These are phyloP conservation scores for Microbotryum silenes-acaulis DNA, from an alignment of 1,284 basidiomycete species.

Conservation along the genomic window DNA sequence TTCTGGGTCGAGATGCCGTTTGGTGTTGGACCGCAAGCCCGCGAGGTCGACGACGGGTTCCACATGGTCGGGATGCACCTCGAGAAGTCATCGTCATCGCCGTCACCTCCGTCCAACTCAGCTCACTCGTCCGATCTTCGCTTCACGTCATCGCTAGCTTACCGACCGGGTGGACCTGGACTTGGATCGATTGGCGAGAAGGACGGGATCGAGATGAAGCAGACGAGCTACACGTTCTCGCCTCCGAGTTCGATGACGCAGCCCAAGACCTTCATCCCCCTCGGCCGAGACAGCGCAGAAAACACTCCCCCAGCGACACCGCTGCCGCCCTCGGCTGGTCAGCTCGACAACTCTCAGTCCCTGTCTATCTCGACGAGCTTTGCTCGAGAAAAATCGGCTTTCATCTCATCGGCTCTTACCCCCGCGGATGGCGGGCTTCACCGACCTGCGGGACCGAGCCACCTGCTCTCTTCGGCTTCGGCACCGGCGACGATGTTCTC, in stretches of 20 bases:
- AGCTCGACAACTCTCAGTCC: no score
- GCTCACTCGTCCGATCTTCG: background rate
- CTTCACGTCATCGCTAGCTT: background rate
- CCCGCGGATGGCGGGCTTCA: no score
- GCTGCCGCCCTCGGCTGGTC: no score
- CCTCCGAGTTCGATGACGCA: no score
- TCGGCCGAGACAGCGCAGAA: no score
- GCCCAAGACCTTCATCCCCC: no score
- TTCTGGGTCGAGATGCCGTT: constrained; percentile 66
- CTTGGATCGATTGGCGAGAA: background rate
- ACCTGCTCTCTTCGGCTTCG: background rate
- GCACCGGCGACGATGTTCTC: background rate
- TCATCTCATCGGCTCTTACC: no score
- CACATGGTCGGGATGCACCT: constrained; percentile 2
- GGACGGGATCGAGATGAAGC: constrained; percentile 2
- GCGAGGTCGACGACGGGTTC: background rate
- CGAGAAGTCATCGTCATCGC: constrained; percentile 14
- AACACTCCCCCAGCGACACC: no score
- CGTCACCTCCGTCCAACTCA: background rate
- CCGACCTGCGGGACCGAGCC: no score
- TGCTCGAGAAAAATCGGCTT: no score
- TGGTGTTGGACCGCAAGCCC: constrained; percentile 13
- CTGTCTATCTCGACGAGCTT: no score
- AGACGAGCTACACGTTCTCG: background rate
- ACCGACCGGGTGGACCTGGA: background rate